phyloP scores from a whole-genome alignment of 768 basidiomycete species.

The Lactifluus volemus region DNA sequence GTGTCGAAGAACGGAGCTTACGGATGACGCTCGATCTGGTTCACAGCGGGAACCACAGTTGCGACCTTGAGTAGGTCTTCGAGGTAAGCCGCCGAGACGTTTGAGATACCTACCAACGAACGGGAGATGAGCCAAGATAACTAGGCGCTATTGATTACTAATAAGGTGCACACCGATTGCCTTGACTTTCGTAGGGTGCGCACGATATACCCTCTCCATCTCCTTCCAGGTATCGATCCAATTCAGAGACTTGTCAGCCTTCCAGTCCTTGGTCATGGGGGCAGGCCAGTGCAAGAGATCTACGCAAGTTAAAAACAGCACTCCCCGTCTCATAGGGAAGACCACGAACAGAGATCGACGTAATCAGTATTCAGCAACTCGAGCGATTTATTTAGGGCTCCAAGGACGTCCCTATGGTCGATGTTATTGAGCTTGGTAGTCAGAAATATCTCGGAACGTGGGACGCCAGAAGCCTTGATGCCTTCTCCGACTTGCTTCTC shows the following conservation, averaged over 20 bases:
- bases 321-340: background rate
- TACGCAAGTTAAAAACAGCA: slow-evolving; percentile 20
- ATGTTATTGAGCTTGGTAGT: slow-evolving; percentile 65
- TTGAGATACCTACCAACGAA: slow-evolving; percentile 44
- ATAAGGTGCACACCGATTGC: slow-evolving; percentile 49
- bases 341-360: slow-evolving; percentile 60
- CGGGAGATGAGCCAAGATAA: slow-evolving; percentile 6
- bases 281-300: slow-evolving; percentile 83
- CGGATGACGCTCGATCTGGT: slow-evolving; percentile 76
- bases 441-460: slow-evolving; percentile 67
- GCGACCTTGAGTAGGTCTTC: slow-evolving; percentile 50
- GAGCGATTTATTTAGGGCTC: slow-evolving; percentile 61
- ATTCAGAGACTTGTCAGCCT: slow-evolving; percentile 46
- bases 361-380: slow-evolving; percentile 62
- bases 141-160: no score
- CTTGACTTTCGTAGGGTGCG: slow-evolving; percentile 60
- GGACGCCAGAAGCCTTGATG: slow-evolving; percentile 65
- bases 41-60: slow-evolving; percentile 58
- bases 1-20: slow-evolving; percentile 26
- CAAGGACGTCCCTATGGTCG: slow-evolving; percentile 49
- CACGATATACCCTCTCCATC: slow-evolving; percentile 62
- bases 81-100: slow-evolving; percentile 59
- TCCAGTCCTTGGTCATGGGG: slow-evolving; percentile 50
- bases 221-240: slow-evolving; percentile 75
- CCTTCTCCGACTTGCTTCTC: slow-evolving; percentile 78